Conservation (phyloP, 805 yeast genomes). For the Hanseniaspora occidentalis region DNA sequence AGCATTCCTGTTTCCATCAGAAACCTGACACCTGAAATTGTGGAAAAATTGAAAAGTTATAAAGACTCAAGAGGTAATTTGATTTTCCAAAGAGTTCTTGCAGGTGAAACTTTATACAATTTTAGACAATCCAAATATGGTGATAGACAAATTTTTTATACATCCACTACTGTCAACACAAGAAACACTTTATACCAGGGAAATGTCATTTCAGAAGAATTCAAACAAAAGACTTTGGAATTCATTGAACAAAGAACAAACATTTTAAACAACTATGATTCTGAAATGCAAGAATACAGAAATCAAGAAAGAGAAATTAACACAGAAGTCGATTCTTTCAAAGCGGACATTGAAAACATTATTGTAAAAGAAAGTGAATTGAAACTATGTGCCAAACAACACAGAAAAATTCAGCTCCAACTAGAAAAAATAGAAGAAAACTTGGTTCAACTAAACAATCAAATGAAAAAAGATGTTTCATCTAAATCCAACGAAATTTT, state of each 20-base stretch:
- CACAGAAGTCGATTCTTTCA: constrained; percentile 7
- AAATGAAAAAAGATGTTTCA: constrained; percentile 31
- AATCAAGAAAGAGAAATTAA: constrained; percentile 1
- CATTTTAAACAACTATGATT: constrained; percentile 7
- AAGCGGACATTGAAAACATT: constrained; percentile 11
- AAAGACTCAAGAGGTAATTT: constrained; percentile 27
- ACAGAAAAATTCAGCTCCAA: constrained; percentile 16
- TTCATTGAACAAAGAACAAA: constrained; percentile 9
- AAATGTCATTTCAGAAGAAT: constrained; percentile 17
- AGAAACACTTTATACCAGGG: constrained; percentile 16
- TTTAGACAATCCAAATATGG: constrained; percentile 56
- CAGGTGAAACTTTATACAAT: constrained; percentile 41
- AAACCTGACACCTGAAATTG: constrained; percentile 31
- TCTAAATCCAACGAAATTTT: constrained; percentile 27
- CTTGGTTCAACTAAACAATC: constrained; percentile 24
- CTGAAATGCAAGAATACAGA: not conserved
- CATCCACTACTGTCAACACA: constrained; percentile 20
- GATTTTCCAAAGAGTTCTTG: constrained; percentile 43
- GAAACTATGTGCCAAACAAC: constrained; percentile 13
- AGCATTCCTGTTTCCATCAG: constrained; percentile 49
- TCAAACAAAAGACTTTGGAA: constrained; percentile 9
- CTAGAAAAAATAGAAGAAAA: constrained; percentile 21
- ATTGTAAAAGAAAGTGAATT: constrained; percentile 7
- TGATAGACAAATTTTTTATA: constrained; percentile 26
- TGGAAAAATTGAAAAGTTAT: constrained; percentile 26